Conservation (phyloP, 179 eudicot species). For the Vitellaria paradoxa region DNA sequence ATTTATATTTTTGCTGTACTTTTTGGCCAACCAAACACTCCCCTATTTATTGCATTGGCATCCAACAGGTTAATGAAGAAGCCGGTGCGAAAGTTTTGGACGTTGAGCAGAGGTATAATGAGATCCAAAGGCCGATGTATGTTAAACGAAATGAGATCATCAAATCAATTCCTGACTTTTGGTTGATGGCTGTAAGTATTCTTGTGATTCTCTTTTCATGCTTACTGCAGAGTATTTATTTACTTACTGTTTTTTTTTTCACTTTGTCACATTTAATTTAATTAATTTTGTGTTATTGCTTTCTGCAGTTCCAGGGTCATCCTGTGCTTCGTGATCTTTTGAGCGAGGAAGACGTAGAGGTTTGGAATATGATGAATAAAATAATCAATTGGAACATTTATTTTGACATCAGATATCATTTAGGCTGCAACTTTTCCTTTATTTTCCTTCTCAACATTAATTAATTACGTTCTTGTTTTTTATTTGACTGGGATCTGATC, state of each 20-base stretch:
- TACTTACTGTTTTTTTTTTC: not conserved
- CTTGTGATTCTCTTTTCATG: not conserved
- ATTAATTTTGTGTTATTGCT: not conserved
- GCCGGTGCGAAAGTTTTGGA: constrained; percentile 79
- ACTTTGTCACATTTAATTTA: constrained; percentile 1
- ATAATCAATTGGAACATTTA: not conserved
- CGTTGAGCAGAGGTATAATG: constrained; percentile 79
- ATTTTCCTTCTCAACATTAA: not conserved
- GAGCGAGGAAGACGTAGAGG: constrained; percentile 80
- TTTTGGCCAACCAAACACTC: too few relatives aligned
- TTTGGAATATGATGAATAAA: constrained; percentile 13
- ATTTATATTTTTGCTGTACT: too few relatives aligned
- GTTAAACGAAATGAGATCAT: constrained; percentile 68
- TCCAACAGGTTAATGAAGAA: constrained; percentile 72
- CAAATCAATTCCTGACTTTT: constrained; percentile 78
- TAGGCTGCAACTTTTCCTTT: not conserved
- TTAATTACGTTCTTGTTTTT: not conserved
- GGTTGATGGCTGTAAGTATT: constrained; percentile 83
- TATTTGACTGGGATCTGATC: not conserved
- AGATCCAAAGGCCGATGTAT: constrained; percentile 68
- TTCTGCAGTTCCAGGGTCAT: constrained; percentile 75
- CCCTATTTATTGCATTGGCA: not conserved
- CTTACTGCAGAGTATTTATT: not conserved
- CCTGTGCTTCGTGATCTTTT: constrained; percentile 77
- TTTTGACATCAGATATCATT: not conserved